Evolutionary conservation across 139 green algal species (phyloP).

Genomic region (Zygnema circumcarinatum): DNA sequence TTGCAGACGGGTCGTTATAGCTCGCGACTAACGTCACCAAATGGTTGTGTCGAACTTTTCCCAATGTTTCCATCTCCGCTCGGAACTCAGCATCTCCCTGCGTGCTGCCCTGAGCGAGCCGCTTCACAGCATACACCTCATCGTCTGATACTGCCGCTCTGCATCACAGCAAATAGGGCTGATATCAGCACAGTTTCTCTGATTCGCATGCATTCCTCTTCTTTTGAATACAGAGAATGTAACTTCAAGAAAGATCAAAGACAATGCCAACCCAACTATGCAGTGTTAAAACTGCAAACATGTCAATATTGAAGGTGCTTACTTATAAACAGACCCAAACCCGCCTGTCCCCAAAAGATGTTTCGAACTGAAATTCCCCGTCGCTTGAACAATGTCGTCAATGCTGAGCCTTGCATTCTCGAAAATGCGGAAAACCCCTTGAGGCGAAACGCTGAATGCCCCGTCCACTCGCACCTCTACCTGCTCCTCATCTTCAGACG

Average conservation of each 20-base stretch:
- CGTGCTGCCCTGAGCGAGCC: background rate
- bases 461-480: background rate
- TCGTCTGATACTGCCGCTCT: background rate
- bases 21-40: background rate
- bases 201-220: too few relatives aligned
- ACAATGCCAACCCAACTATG: too few relatives aligned
- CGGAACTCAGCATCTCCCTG: constrained; percentile 20
- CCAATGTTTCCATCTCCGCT: constrained; percentile 19
- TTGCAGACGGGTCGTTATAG: background rate
- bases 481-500: background rate
- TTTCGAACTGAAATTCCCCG: constrained; percentile 26
- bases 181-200: too few relatives aligned
- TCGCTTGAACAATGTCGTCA: constrained; percentile 38
- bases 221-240: too few relatives aligned
- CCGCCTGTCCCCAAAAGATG: constrained; percentile 23
- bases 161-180: background rate
- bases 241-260: too few relatives aligned
- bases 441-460: background rate
- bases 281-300: too few relatives aligned
- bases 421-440: background rate
- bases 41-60: background rate
- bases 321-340: constrained; percentile 50
- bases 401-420: background rate
- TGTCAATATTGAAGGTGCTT: too few relatives aligned
- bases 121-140: constrained; percentile 6